These are phyloP conservation scores for Coprinopsis sp. DNA, from an alignment of 768 basidiomycete species.

Conservation along the genomic window DNA sequence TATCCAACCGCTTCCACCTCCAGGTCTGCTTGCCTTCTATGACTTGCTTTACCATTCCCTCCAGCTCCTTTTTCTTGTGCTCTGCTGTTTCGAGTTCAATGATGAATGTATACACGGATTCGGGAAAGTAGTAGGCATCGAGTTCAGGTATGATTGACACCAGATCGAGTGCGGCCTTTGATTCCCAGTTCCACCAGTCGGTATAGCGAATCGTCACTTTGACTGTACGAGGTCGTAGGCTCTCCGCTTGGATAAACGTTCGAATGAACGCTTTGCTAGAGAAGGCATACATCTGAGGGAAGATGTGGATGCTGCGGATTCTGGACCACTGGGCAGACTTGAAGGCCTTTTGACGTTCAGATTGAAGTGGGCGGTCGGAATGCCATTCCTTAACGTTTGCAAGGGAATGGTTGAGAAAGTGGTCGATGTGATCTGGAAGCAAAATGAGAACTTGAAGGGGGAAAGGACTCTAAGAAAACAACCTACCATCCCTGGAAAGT, in stretches of 20 bases:
- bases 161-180: neutral
- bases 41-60: too few species aligned
- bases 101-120: too few species aligned
- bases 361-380: neutral
- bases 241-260: neutral
- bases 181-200: neutral
- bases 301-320: neutral
- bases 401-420: neutral
- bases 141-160: too few species aligned
- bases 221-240: neutral
- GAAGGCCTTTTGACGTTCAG: neutral
- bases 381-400: neutral
- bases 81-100: neutral
- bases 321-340: neutral
- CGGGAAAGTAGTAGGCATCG: too few species aligned
- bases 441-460: too few species aligned
- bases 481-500: too few species aligned
- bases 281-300: neutral
- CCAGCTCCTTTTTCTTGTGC: neutral
- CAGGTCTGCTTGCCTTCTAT: too few species aligned
- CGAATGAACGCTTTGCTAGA: neutral
- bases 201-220: neutral
- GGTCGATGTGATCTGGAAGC: neutral
- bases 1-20: too few species aligned
- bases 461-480: too few species aligned